phyloP scores from a whole-genome alignment of 225 moss, liverwort and hornwort genomes.

The Straminergon stramineum region DNA sequence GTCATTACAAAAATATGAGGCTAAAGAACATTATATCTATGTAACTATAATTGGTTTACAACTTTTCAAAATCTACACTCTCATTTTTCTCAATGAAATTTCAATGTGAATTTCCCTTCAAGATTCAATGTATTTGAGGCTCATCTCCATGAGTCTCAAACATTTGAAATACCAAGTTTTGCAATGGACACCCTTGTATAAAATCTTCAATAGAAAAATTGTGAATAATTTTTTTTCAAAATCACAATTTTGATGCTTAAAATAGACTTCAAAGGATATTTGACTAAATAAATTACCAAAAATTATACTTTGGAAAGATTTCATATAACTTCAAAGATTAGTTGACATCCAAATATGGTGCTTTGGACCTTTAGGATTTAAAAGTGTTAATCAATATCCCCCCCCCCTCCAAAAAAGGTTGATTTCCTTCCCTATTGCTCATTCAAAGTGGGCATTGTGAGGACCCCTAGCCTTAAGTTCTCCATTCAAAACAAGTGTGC shows the following conservation, averaged over 20 bases:
- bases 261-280: neutral
- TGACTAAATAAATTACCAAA: neutral
- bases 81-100: neutral
- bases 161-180: neutral
- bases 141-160: neutral
- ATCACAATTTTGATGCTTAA: neutral
- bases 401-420: no score
- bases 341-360: neutral
- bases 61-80: neutral
- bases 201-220: neutral
- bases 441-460: neutral
- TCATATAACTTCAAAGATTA: neutral
- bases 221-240: neutral
- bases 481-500: neutral
- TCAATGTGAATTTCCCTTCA: neutral
- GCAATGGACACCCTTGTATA: neutral
- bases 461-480: neutral
- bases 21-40: no score
- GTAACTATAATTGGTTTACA: neutral
- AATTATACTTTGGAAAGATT: neutral
- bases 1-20: no score
- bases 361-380: neutral
- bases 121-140: neutral
- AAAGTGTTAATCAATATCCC: neutral
- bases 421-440: neutral